These are phyloP conservation scores for Gillenia trifoliata DNA, from an alignment of 306 rosid species.

Conservation along the genomic window DNA sequence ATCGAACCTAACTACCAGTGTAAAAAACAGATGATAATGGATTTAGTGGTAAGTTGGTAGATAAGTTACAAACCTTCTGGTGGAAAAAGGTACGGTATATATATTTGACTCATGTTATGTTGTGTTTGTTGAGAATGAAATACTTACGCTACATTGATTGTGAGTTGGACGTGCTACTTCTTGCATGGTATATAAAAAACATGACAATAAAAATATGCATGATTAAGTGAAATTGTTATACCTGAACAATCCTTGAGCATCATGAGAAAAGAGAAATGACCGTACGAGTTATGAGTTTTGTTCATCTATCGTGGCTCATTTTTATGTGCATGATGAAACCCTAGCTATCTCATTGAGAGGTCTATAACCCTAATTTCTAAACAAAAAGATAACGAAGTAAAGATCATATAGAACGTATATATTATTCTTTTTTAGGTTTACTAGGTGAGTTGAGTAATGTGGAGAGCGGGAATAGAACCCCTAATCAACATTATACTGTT, in stretches of 20 bases:
- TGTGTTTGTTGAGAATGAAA: no score
- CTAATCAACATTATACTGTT: not conserved
- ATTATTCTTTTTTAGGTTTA: no score
- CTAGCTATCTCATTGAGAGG: no score
- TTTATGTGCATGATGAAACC: not conserved
- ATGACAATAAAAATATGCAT: not conserved
- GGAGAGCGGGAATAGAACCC: not conserved
- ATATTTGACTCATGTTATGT: no score
- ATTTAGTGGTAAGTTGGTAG: not conserved
- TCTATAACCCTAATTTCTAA: no score
- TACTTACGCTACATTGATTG: no score
- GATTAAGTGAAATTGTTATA: no score
- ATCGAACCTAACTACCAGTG: not conserved
- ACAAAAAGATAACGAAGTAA: no score
- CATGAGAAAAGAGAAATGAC: not conserved
- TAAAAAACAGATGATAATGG: not conserved
- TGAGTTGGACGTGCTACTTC: fast-evolving
- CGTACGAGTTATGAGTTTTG: no score
- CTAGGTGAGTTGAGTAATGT: no score
- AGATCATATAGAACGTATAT: no score
- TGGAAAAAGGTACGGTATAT: not conserved
- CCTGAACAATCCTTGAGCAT: not conserved
- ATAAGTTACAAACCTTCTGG: not conserved
- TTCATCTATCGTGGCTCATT: not conserved
- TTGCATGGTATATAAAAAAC: not conserved